Evolutionary conservation across 2,329 filamentous ascomycete species (phyloP).

Genomic region (Aspergillus sp.): DNA sequence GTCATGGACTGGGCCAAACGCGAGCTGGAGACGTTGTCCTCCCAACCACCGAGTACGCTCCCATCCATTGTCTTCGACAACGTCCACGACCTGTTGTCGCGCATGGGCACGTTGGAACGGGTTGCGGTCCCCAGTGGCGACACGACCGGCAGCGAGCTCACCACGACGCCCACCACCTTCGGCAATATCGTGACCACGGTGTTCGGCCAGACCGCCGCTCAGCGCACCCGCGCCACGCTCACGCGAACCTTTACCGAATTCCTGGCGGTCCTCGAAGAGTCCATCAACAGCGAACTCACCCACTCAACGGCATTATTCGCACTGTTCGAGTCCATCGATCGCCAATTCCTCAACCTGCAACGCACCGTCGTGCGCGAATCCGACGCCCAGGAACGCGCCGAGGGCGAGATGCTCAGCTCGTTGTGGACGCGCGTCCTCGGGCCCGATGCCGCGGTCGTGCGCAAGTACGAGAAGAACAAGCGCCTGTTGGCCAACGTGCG

Average conservation of each 20-base stretch:
- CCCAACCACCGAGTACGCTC: slow-evolving; percentile 60
- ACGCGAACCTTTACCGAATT: slow-evolving; percentile 88
- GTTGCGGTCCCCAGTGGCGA: slow-evolving; percentile 28
- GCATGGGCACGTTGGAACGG: slow-evolving; percentile 43
- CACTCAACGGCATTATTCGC: slow-evolving; percentile 77
- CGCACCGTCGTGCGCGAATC: slow-evolving; percentile 81
- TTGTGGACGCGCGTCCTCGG: slow-evolving; percentile 86
- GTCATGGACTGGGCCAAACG: slow-evolving; percentile 96
- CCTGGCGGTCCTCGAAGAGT: slow-evolving; percentile 80
- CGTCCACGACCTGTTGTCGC: slow-evolving; percentile 72
- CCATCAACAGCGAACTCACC: slow-evolving; percentile 78
- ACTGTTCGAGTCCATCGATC: slow-evolving; percentile 89
- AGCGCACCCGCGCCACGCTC: slow-evolving; percentile 75
- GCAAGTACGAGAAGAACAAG: slow-evolving; percentile 90
- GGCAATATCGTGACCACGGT: slow-evolving; percentile 68
- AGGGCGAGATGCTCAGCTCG: slow-evolving; percentile 76
- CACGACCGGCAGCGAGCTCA: slow-evolving; percentile 19
- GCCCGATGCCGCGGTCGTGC: slow-evolving; percentile 68
- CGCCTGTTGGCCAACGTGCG: slow-evolving; percentile 74
- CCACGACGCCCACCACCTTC: slow-evolving; percentile 59
- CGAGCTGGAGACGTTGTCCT: slow-evolving; percentile 70
- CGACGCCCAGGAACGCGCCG: slow-evolving; percentile 73
- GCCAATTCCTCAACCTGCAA: slow-evolving; percentile 83
- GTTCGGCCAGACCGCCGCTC: slow-evolving; percentile 76
- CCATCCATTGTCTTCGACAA: slow-evolving; percentile 75